phyloP scores from a whole-genome alignment of 2,329 filamentous ascomycete species.

The Graphilbum fragrans region DNA sequence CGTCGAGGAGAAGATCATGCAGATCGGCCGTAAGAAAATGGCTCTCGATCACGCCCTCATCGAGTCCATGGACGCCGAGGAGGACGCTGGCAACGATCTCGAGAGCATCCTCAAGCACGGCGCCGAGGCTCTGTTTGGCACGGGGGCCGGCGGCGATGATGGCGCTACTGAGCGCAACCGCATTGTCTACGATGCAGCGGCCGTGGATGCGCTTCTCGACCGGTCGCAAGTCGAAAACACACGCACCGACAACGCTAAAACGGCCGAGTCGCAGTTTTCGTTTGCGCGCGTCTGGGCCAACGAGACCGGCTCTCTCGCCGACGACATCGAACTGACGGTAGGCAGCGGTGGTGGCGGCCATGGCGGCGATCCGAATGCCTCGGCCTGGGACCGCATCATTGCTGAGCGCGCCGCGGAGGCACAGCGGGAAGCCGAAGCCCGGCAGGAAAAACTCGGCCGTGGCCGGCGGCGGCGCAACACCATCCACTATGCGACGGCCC shows the following conservation, averaged over 20 bases:
- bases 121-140: conserved; percentile 70
- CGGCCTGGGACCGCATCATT: conserved; percentile 84
- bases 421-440: conserved; percentile 54
- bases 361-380: conserved; percentile 38
- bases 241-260: conserved; percentile 37
- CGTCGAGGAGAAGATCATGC: conserved; percentile 91
- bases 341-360: conserved; percentile 13
- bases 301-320: conserved; percentile 55
- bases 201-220: conserved; percentile 86
- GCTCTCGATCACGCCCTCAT: conserved; percentile 90
- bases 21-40: conserved; percentile 92
- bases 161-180: conserved; percentile 45
- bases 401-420: conserved; percentile 71
- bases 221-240: conserved; percentile 70
- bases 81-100: conserved; percentile 65
- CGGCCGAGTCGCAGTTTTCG: conserved; percentile 66
- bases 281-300: conserved; percentile 90
- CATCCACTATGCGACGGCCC: conserved; percentile 17
- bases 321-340: conserved; percentile 40
- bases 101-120: conserved; percentile 83
- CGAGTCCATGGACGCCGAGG: conserved; percentile 78
- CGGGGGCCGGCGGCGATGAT: too few species aligned
- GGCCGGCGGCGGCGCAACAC: conserved; percentile 62
- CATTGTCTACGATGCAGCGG: conserved; percentile 68
- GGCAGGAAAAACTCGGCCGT: conserved; percentile 68